A percentile compares a stretch with the other conserved stretches of the same genome.
These are phyloP conservation scores for Pythium vanterpoolii DNA, from an alignment of 352 stramenopile species.

Conservation along the genomic window DNA sequence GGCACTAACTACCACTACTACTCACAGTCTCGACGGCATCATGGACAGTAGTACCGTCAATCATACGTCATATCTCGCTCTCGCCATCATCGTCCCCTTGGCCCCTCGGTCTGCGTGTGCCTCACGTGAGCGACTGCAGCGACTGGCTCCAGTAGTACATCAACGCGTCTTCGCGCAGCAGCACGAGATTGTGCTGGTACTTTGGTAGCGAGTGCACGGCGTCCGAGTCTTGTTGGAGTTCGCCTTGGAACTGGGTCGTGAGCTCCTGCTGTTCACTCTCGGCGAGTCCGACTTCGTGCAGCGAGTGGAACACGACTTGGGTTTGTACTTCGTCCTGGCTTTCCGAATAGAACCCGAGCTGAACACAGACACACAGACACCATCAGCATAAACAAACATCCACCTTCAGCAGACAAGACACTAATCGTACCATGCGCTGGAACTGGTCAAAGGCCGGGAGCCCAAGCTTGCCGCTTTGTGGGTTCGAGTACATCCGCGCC, in stretches of 20 bases:
- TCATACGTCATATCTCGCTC: background rate
- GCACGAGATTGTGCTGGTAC: constrained; percentile 82
- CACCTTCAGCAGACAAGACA: background rate
- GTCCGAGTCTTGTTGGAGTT: constrained; percentile 55
- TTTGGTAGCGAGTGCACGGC: constrained; percentile 78
- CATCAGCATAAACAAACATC: background rate
- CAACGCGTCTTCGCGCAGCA: constrained; percentile 78
- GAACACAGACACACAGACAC: background rate
- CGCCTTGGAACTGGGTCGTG: constrained; percentile 55
- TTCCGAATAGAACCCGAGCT: constrained; percentile 84
- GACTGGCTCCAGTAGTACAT: constrained; percentile 89
- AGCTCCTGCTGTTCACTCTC: constrained; percentile 68
- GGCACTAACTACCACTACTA: background rate
- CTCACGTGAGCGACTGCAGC: constrained; percentile 27
- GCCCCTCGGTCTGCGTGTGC: background rate
- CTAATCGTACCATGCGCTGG: constrained; percentile 64
- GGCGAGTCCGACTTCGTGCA: constrained; percentile 52
- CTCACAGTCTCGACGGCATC: background rate
- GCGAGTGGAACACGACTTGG: constrained; percentile 72
- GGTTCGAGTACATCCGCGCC: constrained; percentile 73
- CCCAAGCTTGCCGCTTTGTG: constrained; percentile 62
- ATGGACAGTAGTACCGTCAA: background rate
- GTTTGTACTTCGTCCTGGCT: constrained; percentile 65
- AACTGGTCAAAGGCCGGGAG: constrained; percentile 83
- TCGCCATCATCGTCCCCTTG: background rate